Evolutionary conservation across 2,329 filamentous ascomycete genomes (phyloP).

Genomic region (Diaporthe australafricana): DNA sequence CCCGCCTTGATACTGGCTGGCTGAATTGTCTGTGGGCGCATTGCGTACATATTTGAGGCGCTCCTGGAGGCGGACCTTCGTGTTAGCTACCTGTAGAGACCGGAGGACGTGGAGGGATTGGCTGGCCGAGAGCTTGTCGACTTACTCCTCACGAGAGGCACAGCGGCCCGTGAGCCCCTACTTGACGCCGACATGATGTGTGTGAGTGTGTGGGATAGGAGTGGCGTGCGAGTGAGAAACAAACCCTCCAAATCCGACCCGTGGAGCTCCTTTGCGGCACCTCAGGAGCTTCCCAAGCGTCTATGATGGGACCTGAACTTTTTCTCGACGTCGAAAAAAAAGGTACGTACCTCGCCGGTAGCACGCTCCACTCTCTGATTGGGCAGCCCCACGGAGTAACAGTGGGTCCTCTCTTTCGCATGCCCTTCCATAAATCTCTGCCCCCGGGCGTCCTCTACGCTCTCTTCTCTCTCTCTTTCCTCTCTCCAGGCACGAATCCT

Average conservation of each 20-base stretch:
- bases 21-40: slow-evolving; percentile 49
- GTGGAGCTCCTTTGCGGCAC: slow-evolving; percentile 33
- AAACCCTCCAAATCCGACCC: slow-evolving; percentile 33
- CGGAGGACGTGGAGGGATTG: not conserved
- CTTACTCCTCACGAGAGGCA: slow-evolving; percentile 62
- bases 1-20: slow-evolving; percentile 42
- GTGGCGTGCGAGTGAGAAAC: slow-evolving; percentile 13
- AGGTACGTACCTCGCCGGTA: slow-evolving; percentile 30
- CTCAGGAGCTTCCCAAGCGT: slow-evolving; percentile 28
- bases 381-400: not conserved
- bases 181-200: slow-evolving; percentile 66
- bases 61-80: slow-evolving; percentile 36
- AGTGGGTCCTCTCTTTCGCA: slow-evolving; percentile 5
- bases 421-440: slow-evolving; percentile 39
- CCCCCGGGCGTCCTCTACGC: slow-evolving; percentile 38
- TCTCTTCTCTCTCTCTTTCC: slow-evolving; percentile 48
- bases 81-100: slow-evolving; percentile 46
- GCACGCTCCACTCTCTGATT: not conserved
- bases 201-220: slow-evolving; percentile 31
- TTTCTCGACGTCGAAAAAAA: slow-evolving; percentile 33
- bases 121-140: slow-evolving; percentile 2
- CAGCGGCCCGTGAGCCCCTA: slow-evolving; percentile 64
- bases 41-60: slow-evolving; percentile 47
- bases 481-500: slow-evolving; percentile 79
- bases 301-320: slow-evolving; percentile 31